Percentiles rank a stretch among this genome's conserved stretches.
These are phyloP conservation scores for Aspergillus vadensis DNA, from an alignment of 2,329 filamentous ascomycete genomes.

Conservation along the genomic window DNA sequence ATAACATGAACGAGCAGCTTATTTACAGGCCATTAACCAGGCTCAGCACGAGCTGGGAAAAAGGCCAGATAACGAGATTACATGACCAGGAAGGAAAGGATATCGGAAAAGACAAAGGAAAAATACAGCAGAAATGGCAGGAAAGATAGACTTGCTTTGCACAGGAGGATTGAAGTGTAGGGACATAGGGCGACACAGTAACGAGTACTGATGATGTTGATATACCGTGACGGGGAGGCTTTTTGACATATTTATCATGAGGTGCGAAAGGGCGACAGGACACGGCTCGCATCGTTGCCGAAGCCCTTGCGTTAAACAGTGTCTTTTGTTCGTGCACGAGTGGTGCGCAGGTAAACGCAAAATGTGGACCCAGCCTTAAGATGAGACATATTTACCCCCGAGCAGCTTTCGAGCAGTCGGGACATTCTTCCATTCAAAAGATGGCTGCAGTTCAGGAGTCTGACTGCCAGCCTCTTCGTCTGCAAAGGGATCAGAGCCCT, in stretches of 20 bases:
- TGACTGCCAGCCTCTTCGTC: slow-evolving; percentile 42
- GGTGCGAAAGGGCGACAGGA: neutral
- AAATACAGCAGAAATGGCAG: neutral
- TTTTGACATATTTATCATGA: neutral
- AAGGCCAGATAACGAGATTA: slow-evolving; percentile 5
- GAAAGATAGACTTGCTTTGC: slow-evolving; percentile 6
- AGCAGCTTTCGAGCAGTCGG: slow-evolving; percentile 67
- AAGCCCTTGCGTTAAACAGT: neutral
- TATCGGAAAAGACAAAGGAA: slow-evolving; percentile 12
- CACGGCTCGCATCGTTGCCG: neutral
- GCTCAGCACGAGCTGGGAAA: slow-evolving; percentile 8
- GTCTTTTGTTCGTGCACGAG: slow-evolving; percentile 2
- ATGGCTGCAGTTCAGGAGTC: slow-evolving; percentile 29
- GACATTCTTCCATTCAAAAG: slow-evolving; percentile 65
- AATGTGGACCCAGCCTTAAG: slow-evolving; percentile 22
- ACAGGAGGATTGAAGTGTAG: neutral
- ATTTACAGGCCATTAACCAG: slow-evolving; percentile 21
- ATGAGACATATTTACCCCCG: slow-evolving; percentile 73
- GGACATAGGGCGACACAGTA: neutral
- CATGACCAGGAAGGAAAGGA: slow-evolving; percentile 18
- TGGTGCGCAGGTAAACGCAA: neutral
- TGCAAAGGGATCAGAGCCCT: slow-evolving; percentile 51
- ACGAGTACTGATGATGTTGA: neutral
- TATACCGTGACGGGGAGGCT: neutral
- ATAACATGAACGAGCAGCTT: slow-evolving; percentile 9